phyloP scores from a whole-genome alignment of 129 eudicot genomes.

The Pittosporum tobira region DNA sequence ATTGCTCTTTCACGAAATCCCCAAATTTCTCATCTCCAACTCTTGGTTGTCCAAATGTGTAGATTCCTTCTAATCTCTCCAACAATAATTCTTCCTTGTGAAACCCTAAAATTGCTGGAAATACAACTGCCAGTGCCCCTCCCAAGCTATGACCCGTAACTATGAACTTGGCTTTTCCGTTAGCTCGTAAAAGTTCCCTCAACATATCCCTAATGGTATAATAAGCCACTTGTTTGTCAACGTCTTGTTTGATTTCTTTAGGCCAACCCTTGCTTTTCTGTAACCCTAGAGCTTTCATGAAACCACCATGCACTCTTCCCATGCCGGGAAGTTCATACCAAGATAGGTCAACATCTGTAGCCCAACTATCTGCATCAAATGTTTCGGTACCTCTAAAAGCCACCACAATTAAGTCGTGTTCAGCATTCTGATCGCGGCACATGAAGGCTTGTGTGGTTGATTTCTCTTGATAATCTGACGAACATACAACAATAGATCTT shows the following conservation, averaged over 20 bases:
- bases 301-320: slow-evolving; percentile 71
- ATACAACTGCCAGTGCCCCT: slow-evolving; percentile 42
- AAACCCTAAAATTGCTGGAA: slow-evolving; percentile 40
- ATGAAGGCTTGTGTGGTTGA: slow-evolving; percentile 49
- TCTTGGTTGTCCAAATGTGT: slow-evolving; percentile 69
- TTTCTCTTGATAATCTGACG: slow-evolving; percentile 33
- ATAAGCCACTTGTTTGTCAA: slow-evolving; percentile 26
- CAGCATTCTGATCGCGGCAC: slow-evolving; percentile 23
- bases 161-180: slow-evolving; percentile 33
- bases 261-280: slow-evolving; percentile 45
- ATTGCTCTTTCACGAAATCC: slow-evolving; percentile 31
- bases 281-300: slow-evolving; percentile 64
- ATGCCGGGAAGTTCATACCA: slow-evolving; percentile 36
- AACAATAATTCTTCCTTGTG: slow-evolving; percentile 31
- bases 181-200: slow-evolving; percentile 15
- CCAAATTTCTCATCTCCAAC: slow-evolving; percentile 57
- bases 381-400: slow-evolving; percentile 63
- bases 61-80: slow-evolving; percentile 42
- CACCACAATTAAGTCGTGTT: slow-evolving; percentile 42
- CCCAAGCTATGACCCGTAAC: slow-evolving; percentile 72
- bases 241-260: slow-evolving; percentile 5
- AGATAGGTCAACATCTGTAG: slow-evolving; percentile 52
- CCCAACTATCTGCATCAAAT: slow-evolving; percentile 52
- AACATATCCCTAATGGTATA: slow-evolving; percentile 31
- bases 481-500: neutral